phyloP scores from a whole-genome alignment of 2,329 filamentous ascomycete genomes.

The Penicillium sp. region DNA sequence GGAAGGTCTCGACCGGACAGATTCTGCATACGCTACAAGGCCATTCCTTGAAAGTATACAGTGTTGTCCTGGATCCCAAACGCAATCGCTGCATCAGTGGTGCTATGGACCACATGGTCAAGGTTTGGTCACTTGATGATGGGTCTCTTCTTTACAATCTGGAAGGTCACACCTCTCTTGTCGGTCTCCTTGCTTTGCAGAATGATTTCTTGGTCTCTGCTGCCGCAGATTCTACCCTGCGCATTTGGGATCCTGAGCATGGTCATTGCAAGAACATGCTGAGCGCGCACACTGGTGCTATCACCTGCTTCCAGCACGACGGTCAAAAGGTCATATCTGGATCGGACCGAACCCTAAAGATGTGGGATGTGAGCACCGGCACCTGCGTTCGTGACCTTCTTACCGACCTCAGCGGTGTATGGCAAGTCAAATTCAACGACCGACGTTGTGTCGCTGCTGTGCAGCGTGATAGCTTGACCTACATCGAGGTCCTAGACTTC shows the following conservation, averaged over 20 bases:
- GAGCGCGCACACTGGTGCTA: slow-evolving; percentile 91
- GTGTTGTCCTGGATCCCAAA: slow-evolving; percentile 86
- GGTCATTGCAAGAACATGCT: slow-evolving; percentile 87
- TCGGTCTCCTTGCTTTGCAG: slow-evolving; percentile 84
- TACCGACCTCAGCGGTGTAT: slow-evolving; percentile 92
- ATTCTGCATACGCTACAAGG: slow-evolving; percentile 78
- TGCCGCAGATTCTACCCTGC: slow-evolving; percentile 88
- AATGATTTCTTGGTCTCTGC: slow-evolving; percentile 90
- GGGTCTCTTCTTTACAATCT: slow-evolving; percentile 83
- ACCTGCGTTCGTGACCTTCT: slow-evolving; percentile 90
- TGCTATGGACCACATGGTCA: slow-evolving; percentile 97
- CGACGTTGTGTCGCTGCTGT: slow-evolving; percentile 93
- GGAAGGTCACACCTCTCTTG: slow-evolving; percentile 87
- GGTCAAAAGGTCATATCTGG: slow-evolving; percentile 95
- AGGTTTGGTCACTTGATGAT: slow-evolving; percentile 92
- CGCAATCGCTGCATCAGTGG: slow-evolving; percentile 95
- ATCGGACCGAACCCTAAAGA: slow-evolving; percentile 92
- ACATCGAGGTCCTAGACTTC: slow-evolving; percentile 97
- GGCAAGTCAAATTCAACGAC: slow-evolving; percentile 98
- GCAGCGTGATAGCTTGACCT: slow-evolving; percentile 86
- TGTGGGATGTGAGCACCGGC: slow-evolving; percentile 94
- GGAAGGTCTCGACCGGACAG: slow-evolving; percentile 95
- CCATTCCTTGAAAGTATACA: slow-evolving; percentile 92
- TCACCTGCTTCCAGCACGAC: slow-evolving; percentile 98
- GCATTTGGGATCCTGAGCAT: slow-evolving; percentile 94